These are phyloP conservation scores for Sarocladium kiliense DNA, from an alignment of 2,329 filamentous ascomycete species.

Conservation along the genomic window DNA sequence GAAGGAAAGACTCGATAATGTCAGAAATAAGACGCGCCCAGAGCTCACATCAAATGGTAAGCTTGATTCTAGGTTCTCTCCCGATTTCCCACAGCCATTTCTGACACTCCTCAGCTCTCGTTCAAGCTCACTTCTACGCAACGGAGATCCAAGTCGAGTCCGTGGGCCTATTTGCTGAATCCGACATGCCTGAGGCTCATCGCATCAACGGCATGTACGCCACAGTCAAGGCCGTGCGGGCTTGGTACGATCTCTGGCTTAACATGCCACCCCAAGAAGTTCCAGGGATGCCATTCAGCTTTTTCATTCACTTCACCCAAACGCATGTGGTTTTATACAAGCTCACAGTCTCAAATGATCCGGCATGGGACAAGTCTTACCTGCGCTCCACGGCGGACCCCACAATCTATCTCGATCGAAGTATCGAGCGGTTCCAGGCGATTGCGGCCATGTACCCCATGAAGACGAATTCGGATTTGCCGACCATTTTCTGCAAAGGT, in stretches of 20 bases:
- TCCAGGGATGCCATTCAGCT: slow-evolving; percentile 26
- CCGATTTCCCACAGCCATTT: not conserved
- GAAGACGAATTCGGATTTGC: slow-evolving; percentile 21
- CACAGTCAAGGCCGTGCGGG: slow-evolving; percentile 27
- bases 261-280: slow-evolving; percentile 22
- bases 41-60: slow-evolving; percentile 22
- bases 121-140: slow-evolving; percentile 23
- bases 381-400: slow-evolving; percentile 31
- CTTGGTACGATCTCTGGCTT: slow-evolving; percentile 32
- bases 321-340: slow-evolving; percentile 32
- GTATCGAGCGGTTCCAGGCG: slow-evolving; percentile 25
- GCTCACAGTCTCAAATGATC: slow-evolving; percentile 32
- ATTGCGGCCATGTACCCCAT: slow-evolving; percentile 22
- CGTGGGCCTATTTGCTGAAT: slow-evolving; percentile 25
- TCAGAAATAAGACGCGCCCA: slow-evolving; percentile 19
- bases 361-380: slow-evolving; percentile 34
- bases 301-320: slow-evolving; percentile 29
- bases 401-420: slow-evolving; percentile 27
- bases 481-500: slow-evolving; percentile 25
- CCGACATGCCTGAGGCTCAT: slow-evolving; percentile 23
- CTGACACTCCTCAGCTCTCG: slow-evolving; percentile 19
- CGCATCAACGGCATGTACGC: slow-evolving; percentile 31
- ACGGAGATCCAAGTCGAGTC: slow-evolving; percentile 27
- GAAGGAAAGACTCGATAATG: slow-evolving; percentile 20
- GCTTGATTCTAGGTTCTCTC: slow-evolving; percentile 10